phyloP scores from a whole-genome alignment of 257 asterid species.

The Solanum tarijense region DNA sequence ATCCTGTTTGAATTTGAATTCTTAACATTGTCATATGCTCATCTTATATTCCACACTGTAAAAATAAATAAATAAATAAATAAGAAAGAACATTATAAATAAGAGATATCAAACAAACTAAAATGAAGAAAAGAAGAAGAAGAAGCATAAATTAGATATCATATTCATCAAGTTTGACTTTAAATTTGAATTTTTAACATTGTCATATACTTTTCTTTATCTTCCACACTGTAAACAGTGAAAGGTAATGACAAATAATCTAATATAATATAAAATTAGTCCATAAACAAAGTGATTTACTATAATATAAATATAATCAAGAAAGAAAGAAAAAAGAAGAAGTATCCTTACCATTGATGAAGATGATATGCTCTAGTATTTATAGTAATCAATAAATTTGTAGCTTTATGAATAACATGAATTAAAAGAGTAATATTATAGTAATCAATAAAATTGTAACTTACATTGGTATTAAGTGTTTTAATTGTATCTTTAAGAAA shows the following conservation, averaged over 20 bases:
- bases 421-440: background rate
- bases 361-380: background rate
- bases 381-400: background rate
- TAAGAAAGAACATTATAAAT: background rate
- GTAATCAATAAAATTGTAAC: background rate
- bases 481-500: background rate
- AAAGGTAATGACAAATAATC: too few relatives aligned
- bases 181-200: background rate
- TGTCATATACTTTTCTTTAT: too few relatives aligned
- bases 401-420: background rate
- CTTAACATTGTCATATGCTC: background rate
- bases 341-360: background rate
- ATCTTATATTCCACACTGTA: too few relatives aligned
- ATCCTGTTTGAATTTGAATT: background rate
- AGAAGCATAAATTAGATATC: background rate
- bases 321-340: background rate
- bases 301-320: too few relatives aligned
- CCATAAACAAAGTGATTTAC: too few relatives aligned
- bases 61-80: too few relatives aligned
- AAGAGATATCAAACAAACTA: background rate
- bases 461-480: background rate
- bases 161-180: background rate
- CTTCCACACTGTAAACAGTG: too few relatives aligned
- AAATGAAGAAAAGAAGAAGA: background rate
- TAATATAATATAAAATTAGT: too few relatives aligned